These are phyloP conservation scores for Macrolepiota fuliginosa DNA, from an alignment of 768 basidiomycete genomes.

Conservation along the genomic window DNA sequence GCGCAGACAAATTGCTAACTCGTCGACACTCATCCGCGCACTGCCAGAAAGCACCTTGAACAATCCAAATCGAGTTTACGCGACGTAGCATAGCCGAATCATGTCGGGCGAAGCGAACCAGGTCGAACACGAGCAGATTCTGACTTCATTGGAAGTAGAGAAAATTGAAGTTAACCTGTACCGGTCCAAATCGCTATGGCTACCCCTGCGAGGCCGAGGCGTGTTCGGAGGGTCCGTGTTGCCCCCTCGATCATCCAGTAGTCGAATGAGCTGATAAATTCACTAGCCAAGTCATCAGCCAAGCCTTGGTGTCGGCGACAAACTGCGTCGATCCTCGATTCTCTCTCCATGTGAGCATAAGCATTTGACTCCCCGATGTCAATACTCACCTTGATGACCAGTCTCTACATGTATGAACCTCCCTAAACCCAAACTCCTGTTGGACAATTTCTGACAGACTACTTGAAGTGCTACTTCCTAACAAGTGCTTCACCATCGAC, in stretches of 20 bases:
- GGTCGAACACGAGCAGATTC: constrained; percentile 66
- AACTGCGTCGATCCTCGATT: constrained; percentile 65
- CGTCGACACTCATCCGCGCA: neutral
- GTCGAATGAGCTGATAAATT: neutral
- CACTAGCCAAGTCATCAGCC: constrained; percentile 75
- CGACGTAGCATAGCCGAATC: neutral
- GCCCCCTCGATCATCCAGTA: neutral
- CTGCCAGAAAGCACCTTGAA: neutral
- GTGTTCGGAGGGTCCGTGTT: constrained; percentile 71
- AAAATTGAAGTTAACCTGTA: constrained; percentile 74
- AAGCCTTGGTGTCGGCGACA: constrained; percentile 80
- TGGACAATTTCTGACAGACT: neutral
- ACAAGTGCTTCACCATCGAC: constrained; percentile 68
- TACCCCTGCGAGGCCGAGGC: constrained; percentile 62
- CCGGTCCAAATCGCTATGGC: constrained; percentile 70
- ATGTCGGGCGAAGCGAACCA: constrained; percentile 38
- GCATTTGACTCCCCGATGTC: neutral
- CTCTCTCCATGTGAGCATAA: constrained; percentile 64
- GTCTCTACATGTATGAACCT: constrained; percentile 65
- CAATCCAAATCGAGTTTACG: neutral
- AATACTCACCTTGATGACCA: constrained; percentile 20
- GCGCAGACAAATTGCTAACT: neutral
- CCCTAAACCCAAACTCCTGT: neutral
- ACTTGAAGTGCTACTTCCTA: constrained; percentile 73
- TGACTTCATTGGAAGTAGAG: constrained; percentile 76